Percentiles rank a stretch among this genome's conserved stretches.
phyloP scores from a whole-genome alignment of 23 red algal species.

The Gracilariopsis chorda region DNA sequence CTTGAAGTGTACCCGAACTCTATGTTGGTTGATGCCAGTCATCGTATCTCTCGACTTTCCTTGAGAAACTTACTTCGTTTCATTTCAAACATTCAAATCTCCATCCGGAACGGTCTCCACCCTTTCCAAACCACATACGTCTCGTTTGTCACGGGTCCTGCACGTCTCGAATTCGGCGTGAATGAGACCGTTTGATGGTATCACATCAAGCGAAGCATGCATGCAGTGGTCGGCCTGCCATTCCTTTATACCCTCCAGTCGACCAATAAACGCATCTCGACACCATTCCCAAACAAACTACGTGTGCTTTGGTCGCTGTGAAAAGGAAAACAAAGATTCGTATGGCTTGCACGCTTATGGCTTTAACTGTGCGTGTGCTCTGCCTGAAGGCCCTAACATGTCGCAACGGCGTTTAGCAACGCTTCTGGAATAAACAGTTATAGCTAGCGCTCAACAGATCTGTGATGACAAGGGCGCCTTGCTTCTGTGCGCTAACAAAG shows the following conservation, averaged over 20 bases:
- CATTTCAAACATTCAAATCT: background rate
- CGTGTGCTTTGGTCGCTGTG: background rate
- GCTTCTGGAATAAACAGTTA: too few relatives aligned
- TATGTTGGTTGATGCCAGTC: background rate
- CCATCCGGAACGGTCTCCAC: background rate
- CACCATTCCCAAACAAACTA: conserved; percentile 6
- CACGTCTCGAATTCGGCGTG: background rate
- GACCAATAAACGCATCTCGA: background rate
- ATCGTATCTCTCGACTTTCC: background rate
- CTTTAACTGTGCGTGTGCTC: too few relatives aligned
- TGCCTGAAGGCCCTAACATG: too few relatives aligned
- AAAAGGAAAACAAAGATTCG: too few relatives aligned
- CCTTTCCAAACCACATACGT: background rate
- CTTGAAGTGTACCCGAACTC: too few relatives aligned
- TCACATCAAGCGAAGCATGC: background rate
- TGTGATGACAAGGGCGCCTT: too few relatives aligned
- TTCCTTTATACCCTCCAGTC: background rate
- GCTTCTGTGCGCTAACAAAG: too few relatives aligned
- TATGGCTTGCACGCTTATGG: too few relatives aligned
- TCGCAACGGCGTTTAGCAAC: too few relatives aligned
- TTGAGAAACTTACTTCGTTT: background rate
- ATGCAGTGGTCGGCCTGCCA: background rate
- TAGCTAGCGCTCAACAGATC: too few relatives aligned
- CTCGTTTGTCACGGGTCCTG: background rate
- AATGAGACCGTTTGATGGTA: background rate